Evolutionary conservation across 2,329 filamentous ascomycete genomes (phyloP), one percentile per base, ranked within the genome.

Genomic region (Colletotrichum caudatum): DNA sequence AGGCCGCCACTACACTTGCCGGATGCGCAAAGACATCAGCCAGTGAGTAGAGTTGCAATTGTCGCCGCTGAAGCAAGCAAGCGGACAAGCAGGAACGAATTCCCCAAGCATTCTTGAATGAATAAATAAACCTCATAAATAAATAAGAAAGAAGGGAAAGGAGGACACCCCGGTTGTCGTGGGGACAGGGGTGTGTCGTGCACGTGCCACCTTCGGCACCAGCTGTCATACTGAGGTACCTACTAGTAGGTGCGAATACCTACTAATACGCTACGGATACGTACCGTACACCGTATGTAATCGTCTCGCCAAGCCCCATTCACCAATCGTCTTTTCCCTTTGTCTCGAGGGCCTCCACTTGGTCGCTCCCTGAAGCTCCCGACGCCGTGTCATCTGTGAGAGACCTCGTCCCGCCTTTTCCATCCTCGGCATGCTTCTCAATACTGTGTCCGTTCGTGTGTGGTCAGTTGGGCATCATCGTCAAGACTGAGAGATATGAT

Each of bases 301-400:
- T 29, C 29, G 3, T 29, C 35, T 48, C 20, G 33, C 48, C 48
- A 29, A 26, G 12, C 18, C 11, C 18, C 26, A 33, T 23, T 35
- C 2, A 4, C 48, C 60, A 64, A 54, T 64, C 50, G 16, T 41
- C 29, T 20, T 41, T 46, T 39, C 26, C 18, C 23, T 46, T 4
- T 11, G 5, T 3, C 12, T 8, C 1, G 14, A 18, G 46, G 23
- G 37, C 7, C 35, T 41, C 65, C 69, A 59, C 65, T 33, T 23
- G 12, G 23, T 51, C 54, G 54, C 59, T 69, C 66, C 67, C 69
- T 72, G 60, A 72, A 72, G 69, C 69, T 64, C 65, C 69, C 69
- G 65, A 72, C 65, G 48, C 59, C 65, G 65, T 62, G 48, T 62
- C 35, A 66, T 57, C 18, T 35, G 56, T 54, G 9, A 11, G 59